Conservation (phyloP, 306 rosid species). For the Hippophae rhamnoides region DNA sequence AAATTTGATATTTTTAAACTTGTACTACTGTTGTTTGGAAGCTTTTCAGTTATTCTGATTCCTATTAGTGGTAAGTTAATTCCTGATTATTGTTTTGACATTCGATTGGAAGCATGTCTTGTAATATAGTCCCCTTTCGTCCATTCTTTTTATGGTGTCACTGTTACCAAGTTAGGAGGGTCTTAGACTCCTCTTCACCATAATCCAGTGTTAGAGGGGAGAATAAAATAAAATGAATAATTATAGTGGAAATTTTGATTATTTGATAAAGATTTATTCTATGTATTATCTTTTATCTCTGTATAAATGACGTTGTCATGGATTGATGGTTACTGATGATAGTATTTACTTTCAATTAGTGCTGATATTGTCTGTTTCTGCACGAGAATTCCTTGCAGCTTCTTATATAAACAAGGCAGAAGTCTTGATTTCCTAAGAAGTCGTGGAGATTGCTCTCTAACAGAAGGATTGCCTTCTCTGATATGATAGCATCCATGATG, state of each 20-base stretch:
- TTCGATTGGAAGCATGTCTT: too few relatives aligned
- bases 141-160: background rate
- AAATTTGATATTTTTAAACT: too few relatives aligned
- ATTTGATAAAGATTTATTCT: background rate
- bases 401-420: slow-evolving; percentile 42
- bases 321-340: slow-evolving; percentile 13
- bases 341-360: slow-evolving; percentile 5
- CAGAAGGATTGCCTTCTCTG: slow-evolving; percentile 31
- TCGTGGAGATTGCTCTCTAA: slow-evolving; percentile 34
- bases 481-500: slow-evolving; percentile 45
- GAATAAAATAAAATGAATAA: background rate
- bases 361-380: too few relatives aligned
- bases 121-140: too few relatives aligned
- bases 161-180: too few relatives aligned
- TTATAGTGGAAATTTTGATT: background rate
- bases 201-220: too few relatives aligned
- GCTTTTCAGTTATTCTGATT: too few relatives aligned
- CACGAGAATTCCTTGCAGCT: slow-evolving; percentile 20
- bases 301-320: background rate
- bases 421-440: slow-evolving; percentile 47
- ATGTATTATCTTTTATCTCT: background rate
- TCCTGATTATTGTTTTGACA: too few relatives aligned
- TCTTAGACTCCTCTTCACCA: too few relatives aligned
- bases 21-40: too few relatives aligned
- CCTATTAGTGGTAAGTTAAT: too few relatives aligned